Conservation (phyloP, 371 early-diverging fungal genomes). For the Actinomortierella ambigua region DNA sequence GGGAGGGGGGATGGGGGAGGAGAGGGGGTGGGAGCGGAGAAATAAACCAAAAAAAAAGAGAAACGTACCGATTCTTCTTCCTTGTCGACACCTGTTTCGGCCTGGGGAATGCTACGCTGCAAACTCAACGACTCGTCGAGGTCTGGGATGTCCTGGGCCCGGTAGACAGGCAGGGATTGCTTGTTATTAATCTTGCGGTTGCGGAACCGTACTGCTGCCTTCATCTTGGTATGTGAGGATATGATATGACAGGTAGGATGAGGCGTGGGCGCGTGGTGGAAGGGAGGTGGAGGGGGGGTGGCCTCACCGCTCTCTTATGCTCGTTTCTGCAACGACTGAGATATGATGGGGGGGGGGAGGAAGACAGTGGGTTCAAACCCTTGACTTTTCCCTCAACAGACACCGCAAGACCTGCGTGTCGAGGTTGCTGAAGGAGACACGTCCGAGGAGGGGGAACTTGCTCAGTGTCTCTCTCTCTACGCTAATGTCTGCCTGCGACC, state of each 20-base stretch:
- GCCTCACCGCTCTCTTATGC: too few species aligned
- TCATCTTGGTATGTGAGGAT: constrained; percentile 28
- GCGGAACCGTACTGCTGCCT: constrained; percentile 78
- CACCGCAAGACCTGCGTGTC: too few species aligned
- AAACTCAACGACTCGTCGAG: constrained; percentile 77
- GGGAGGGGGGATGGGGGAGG: not conserved
- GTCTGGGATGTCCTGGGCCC: constrained; percentile 85
- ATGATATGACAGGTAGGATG: too few species aligned
- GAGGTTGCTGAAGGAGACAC: too few species aligned
- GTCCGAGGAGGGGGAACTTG: too few species aligned
- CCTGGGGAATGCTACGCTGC: constrained; percentile 72
- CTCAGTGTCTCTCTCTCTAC: too few species aligned
- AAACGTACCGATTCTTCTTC: constrained; percentile 71
- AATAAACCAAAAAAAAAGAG: constrained; percentile 10
- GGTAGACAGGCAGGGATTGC: constrained; percentile 80
- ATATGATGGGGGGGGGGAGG: too few species aligned
- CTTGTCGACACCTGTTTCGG: constrained; percentile 76
- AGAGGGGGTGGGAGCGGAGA: not conserved
- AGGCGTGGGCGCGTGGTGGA: not conserved
- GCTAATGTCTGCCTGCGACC: too few species aligned
- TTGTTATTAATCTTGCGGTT: constrained; percentile 90
- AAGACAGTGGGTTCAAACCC: too few species aligned
- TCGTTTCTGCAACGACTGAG: too few species aligned
- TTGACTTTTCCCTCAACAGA: too few species aligned
- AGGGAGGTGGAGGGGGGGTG: constrained; percentile 1